These are phyloP conservation scores for Nepenthes gracilis DNA, from an alignment of 148 eudicot species.

Conservation along the genomic window DNA sequence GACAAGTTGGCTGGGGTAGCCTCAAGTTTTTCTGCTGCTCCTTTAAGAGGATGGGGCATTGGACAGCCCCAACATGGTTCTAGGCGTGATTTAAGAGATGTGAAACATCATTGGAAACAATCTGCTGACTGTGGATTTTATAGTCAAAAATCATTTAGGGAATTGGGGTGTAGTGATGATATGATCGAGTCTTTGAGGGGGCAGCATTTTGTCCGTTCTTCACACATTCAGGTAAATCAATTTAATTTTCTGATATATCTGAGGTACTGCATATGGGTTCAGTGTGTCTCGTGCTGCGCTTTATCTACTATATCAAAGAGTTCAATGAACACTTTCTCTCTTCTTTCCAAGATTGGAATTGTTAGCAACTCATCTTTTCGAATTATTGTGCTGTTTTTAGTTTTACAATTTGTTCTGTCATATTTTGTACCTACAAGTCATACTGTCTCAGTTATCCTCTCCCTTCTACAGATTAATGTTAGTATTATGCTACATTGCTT, in stretches of 20 bases:
- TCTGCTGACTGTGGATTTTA: constrained; percentile 46
- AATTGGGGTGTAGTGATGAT: constrained; percentile 52
- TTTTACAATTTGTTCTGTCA: too few species aligned
- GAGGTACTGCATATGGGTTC: neutral
- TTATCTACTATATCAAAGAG: too few species aligned
- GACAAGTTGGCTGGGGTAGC: constrained; percentile 5
- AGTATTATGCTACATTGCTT: too few species aligned
- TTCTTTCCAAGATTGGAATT: too few species aligned
- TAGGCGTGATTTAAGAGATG: constrained; percentile 17
- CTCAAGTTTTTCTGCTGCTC: constrained; percentile 21
- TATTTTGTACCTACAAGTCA: too few species aligned
- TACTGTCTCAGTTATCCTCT: too few species aligned
- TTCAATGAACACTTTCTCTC: too few species aligned
- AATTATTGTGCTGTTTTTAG: too few species aligned
- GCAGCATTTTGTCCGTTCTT: constrained; percentile 52
- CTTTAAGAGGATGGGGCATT: constrained; percentile 51
- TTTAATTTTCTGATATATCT: neutral
- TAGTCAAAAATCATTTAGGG: constrained; percentile 62
- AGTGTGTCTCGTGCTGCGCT: too few species aligned
- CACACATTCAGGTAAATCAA: constrained; percentile 68
- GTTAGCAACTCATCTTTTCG: too few species aligned
- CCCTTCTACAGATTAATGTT: too few species aligned
- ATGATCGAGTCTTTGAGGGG: constrained; percentile 49
- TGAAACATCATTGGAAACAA: constrained; percentile 23
- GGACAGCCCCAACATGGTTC: constrained; percentile 16